Base-by-base conservation (phyloP, 192 early-diverging fungal genomes). In the Backusella liffmaniae region DNA sequence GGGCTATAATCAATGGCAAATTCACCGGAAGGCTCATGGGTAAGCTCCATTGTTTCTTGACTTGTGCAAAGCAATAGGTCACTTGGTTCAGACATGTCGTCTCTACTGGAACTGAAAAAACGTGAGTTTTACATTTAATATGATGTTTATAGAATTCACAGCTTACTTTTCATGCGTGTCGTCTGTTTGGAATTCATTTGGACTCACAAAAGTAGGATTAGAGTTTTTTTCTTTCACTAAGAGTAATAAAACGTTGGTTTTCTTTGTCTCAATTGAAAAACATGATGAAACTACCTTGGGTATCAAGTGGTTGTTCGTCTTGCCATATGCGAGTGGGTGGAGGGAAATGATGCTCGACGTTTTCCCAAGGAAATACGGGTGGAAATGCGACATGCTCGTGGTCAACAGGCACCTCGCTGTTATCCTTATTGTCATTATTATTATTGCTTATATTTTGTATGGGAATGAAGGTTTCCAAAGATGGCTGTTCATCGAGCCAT, bases 1-100 rank as follows among this genome's bases (percentile, higher is more conserved):
- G 76, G 72, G 9, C 68, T 69, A n/a, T 46, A 30, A 23, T 78
- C 77, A 15, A 78, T 69, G n/a, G 39, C 77, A 73, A 73, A 78
- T 2, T 34, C 67, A 4, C 21, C 26, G 4, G n/a, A n/a, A 8
- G 67, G 23, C 3, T 23, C 13, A n/a, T 41, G 37, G 0, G 5
- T 5, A 4, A 41, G 0, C 37, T 37, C 35, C 4, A 37, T 26
- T 2, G 23, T 18, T 18, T 1, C 13, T 5, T 37, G 9, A 21
- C 21, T 36, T n/a, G 39, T 7, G 8, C 23, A 8, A 5, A 4
- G 9, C 1, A 59, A 1, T 2, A 26, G 21, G 53, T 59, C 23
- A 23, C 23, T 9, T 59, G 8, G 21, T 59, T 59, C 53, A 21
- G n/a, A 9, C 18, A 53, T 53, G 7, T 18, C 51, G 0, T 12